Conservation (phyloP, 371 early-diverging fungal species). For the Haplosporangium sp. region DNA sequence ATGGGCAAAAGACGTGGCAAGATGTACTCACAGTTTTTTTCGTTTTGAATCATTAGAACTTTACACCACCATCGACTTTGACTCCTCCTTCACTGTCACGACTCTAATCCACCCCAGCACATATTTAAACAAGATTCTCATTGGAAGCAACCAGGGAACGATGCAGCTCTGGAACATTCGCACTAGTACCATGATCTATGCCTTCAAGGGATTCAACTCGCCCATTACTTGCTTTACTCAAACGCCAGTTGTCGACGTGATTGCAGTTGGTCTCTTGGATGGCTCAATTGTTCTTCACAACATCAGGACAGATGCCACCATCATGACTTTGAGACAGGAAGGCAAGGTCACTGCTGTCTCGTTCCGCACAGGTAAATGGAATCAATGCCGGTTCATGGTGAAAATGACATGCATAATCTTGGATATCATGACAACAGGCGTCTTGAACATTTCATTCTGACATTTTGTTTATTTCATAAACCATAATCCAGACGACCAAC, state of each 20-base stretch:
- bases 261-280: conserved; percentile 90
- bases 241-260: conserved; percentile 92
- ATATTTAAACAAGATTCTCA: conserved; percentile 94
- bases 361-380: conserved; percentile 84
- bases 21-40: too few species aligned
- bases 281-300: conserved; percentile 90
- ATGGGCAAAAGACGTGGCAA: background rate
- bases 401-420: too few species aligned
- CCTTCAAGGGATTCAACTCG: conserved; percentile 79
- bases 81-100: conserved; percentile 76
- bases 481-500: conserved; percentile 69
- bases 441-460: background rate
- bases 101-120: conserved; percentile 92
- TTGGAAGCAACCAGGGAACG: conserved; percentile 86
- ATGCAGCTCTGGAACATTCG: conserved; percentile 95
- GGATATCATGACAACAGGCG: too few species aligned
- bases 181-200: conserved; percentile 81
- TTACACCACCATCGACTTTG: conserved; percentile 84
- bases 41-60: conserved; percentile 59
- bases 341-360: conserved; percentile 88
- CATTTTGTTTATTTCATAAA: background rate
- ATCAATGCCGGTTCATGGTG: too few species aligned
- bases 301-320: conserved; percentile 76
- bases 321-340: conserved; percentile 85
- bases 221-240: conserved; percentile 85